Evolutionary conservation across 1,284 basidiomycete species (phyloP).

Genomic region (Ganoderma multipileum): DNA sequence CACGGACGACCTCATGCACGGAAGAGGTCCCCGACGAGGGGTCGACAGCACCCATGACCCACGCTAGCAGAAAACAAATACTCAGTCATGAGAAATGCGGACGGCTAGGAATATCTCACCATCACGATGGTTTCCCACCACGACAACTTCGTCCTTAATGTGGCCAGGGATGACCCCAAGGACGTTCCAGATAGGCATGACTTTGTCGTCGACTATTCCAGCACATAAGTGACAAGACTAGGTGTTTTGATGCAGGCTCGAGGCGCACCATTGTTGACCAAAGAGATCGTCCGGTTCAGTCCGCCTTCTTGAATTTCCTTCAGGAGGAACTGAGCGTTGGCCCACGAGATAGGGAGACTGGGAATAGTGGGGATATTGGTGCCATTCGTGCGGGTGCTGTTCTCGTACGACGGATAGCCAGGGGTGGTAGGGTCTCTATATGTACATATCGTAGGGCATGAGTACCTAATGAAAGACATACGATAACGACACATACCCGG

Average conservation of each 20-base stretch:
- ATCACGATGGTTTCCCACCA: constrained; percentile 90
- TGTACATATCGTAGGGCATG: not conserved
- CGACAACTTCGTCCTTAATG: constrained; percentile 83
- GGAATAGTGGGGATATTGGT: constrained; percentile 83
- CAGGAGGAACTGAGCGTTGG: constrained; percentile 67
- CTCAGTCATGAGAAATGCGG: not conserved
- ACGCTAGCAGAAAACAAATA: constrained; percentile 15
- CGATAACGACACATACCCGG: constrained; percentile 44
- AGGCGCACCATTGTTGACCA: constrained; percentile 67
- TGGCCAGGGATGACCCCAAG: constrained; percentile 91
- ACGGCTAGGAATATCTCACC: constrained; percentile 49
- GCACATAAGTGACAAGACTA: not conserved
- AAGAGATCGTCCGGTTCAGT: constrained; percentile 53
- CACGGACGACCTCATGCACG: constrained; percentile 82
- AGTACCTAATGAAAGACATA: not conserved
- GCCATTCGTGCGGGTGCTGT: constrained; percentile 73
- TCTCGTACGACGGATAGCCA: constrained; percentile 87
- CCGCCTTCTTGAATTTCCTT: constrained; percentile 55
- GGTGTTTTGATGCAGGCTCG: not conserved
- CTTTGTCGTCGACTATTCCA: constrained; percentile 66
- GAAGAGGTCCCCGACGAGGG: constrained; percentile 88
- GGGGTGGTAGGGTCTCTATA: constrained; percentile 84
- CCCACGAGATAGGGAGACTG: constrained; percentile 78
- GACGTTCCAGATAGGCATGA: constrained; percentile 85
- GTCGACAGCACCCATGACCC: constrained; percentile 82